Base-by-base conservation (phyloP, 345 rosid species). In the Populus tremula region DNA sequence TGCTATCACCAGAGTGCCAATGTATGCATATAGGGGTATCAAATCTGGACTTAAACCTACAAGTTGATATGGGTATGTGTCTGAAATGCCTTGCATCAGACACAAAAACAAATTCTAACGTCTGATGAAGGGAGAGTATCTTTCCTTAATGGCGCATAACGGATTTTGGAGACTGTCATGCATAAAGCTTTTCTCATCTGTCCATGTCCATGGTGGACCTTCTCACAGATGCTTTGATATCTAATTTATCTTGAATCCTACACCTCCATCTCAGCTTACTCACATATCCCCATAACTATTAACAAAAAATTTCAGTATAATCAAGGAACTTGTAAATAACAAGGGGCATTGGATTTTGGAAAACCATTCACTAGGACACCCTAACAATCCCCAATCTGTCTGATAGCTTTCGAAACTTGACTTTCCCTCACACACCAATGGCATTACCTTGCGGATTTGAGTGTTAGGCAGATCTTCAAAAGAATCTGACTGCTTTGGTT, bases 401-500 rank as follows among this genome's bases (percentile, higher is more conserved):
- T 67, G 21, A 31, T 67, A 71, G 23, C 63, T 17, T 49, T 43
- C 64, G 27, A 47, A 49, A 50, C 5, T 38, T 59, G n/a, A 33
- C 23, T 31, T 17, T 71, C 2, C 18, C 6, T 39, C 14, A 23
- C 39, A 25, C 45, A 31, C 35, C n/a, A 61, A 63, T 64, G n/a
- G 78, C 75, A 83, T 45, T 85, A 94, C 99, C 99, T 95, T 95
- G 81, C 98, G 99, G 82, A 95, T 95, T 88, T 95, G 99, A 89
- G 91, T 86, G 78, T 95, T 93, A 73, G 99, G 94, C 20, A 91
- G 78, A 85, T 95, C 98, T 88, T 91, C 92, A 77, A 87, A 93
- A 77, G 90, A 86, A 83, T 86, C 87, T 66, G 87, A 77, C 72
- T 78, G 89, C 81, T 86, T 73, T 81, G 93, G 80, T 75, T 82